phyloP scores from a whole-genome alignment of 1,284 basidiomycete species.

The Microbotryum violaceum region DNA sequence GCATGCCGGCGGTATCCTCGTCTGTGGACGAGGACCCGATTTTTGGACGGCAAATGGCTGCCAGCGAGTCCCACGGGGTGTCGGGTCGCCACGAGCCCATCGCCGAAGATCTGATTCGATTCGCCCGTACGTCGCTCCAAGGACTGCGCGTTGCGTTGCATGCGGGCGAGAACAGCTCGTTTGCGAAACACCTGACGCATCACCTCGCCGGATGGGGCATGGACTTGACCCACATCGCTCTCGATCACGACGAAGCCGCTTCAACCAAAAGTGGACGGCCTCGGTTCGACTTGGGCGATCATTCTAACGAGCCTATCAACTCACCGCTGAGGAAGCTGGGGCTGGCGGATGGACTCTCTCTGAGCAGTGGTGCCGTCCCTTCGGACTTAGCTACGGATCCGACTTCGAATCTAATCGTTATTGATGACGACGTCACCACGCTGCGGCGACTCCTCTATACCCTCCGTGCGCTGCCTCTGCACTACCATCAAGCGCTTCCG shows the following conservation, averaged over 20 bases:
- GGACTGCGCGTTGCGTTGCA: constrained; percentile 74
- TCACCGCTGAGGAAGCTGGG: constrained; percentile 1
- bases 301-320: background rate
- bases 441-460: constrained; percentile 57
- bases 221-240: constrained; percentile 75
- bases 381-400: constrained; percentile 12
- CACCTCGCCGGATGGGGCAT: constrained; percentile 91
- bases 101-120: constrained; percentile 56
- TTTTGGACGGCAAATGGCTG: constrained; percentile 40
- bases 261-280: constrained; percentile 14
- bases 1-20: no score
- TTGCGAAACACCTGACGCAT: constrained; percentile 80
- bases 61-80: constrained; percentile 35
- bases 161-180: constrained; percentile 69
- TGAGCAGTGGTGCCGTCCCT: background rate
- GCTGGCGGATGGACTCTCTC: background rate
- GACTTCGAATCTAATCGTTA: constrained; percentile 56
- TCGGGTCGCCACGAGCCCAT: constrained; percentile 31
- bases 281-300: constrained; percentile 31
- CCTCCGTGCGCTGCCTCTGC: constrained; percentile 26
- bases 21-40: constrained; percentile 16
- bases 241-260: constrained; percentile 36
- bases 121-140: constrained; percentile 63
- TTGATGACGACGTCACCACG: constrained; percentile 77
- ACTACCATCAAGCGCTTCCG: constrained; percentile 23